Base-by-base conservation (phyloP, 345 rosid species). In the Gossypium bickii region DNA sequence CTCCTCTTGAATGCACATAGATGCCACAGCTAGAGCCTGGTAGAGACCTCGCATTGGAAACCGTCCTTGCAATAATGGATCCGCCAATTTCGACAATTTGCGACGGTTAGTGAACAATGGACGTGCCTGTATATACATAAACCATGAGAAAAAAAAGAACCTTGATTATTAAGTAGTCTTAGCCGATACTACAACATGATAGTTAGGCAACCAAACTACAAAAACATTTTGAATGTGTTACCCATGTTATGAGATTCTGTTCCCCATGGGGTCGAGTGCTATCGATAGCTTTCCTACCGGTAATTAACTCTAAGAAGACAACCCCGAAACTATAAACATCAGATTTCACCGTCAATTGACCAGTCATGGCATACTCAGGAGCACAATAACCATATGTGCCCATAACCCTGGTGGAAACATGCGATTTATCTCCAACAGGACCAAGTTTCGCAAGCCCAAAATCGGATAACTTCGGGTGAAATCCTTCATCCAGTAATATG, bases 351-450 rank as follows among this genome's bases (percentile, higher is more conserved):
- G 98, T 95, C 71, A 95, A 82, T 56, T 95, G 99, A 51, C 99
- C 99, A 3, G 99, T 96, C 99, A 96, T 96, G 80, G 99, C 98
- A 61, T 96, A 96, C 80, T 96, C 98, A 1, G 98, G 99, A 79
- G 99, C 99, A 86, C 99, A 96, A 68, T 96, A 93, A 43, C 99
- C 99, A 69, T 96, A 96, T 27, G 99, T 96, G 24, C 98, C 99
- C 99, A 93, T 96, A 56, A 96, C 99, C 82, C 99, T 88, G 68
- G 99, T 95, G 74, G 99, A 95, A 78, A 95, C 99, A 76, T 93
- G 99, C 6, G 99, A 95, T 75, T 95, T 93, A 83, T 95, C 99
- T 71, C 98, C 98, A 3, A 89, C 87, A 49, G 99, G 99, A 67
- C 99, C 99, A 13, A 95, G 96, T 83, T 95, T 95, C 41, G 99